phyloP scores from a whole-genome alignment of 148 eudicot species.

The Rhododendron molle region DNA sequence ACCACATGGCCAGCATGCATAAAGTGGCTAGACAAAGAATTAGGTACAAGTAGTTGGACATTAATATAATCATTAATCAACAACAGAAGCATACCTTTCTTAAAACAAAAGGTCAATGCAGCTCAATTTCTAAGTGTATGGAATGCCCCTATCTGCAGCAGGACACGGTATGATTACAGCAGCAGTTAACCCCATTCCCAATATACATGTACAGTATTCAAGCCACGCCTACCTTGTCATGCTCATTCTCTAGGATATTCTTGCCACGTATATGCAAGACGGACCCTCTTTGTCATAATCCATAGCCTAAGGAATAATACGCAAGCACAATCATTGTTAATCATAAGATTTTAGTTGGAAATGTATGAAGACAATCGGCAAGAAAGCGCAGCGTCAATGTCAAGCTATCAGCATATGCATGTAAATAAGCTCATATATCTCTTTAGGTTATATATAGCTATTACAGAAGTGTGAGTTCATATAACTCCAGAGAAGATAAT shows the following conservation, averaged over 20 bases:
- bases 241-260: conserved; percentile 60
- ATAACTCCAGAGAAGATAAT: no score
- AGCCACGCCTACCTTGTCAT: conserved; percentile 66
- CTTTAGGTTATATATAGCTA: no score
- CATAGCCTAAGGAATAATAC: no score
- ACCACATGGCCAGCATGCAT: background rate
- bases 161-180: background rate
- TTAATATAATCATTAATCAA: background rate
- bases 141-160: conserved; percentile 85
- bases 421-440: no score
- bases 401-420: no score
- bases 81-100: conserved; percentile 55
- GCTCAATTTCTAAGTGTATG: conserved; percentile 92
- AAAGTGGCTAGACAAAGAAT: background rate
- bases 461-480: no score
- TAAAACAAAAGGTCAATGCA: conserved; percentile 81
- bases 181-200: background rate
- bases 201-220: background rate
- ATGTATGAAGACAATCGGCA: no score
- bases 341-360: no score
- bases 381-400: no score
- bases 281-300: no score
- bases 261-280: no score
- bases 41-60: background rate
- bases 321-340: no score